Evolutionary conservation across 169 alveolate species (phyloP), one percentile per base, ranked within the genome.

Genomic region (Theileria equi): DNA sequence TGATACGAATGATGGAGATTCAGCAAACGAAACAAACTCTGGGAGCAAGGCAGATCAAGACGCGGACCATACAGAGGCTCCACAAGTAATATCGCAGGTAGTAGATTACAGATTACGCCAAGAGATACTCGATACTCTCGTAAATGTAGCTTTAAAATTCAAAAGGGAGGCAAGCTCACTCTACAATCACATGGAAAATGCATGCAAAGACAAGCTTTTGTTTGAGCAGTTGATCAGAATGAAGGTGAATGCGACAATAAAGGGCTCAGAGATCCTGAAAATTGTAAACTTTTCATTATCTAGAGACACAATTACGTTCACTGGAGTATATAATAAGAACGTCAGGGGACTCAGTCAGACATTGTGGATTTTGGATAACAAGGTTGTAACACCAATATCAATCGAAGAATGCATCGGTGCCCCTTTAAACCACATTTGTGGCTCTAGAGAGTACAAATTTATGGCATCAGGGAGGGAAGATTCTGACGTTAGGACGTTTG

Each of bases 401-500:
- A 58, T 65, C 29, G 82, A 71, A 31, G 73, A 71, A 17, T 57
- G 74, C 44, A 17, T 71, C 7, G 65, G 81, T 38, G 16, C 35
- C 13, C 76, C 76, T 8, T 29, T 71, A 41, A 40, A 36, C 35
- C 31, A 44, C 43, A 16, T 71, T 17, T 57, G 63, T 47, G 11
- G 49, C 7, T 66, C 61, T 0, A 16, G 28, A 49, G 28, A 40
- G 26, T 71, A 57, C 45, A 71, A 71, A 41, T 58, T 71, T 29
- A 57, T 71, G 65, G 76, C 72, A 52, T 63, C 69, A 34, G 77
- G 95, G 11, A 72, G 95, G 38, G 93, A 90, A 54, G 95, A 90
- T 61, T 57, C 79, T 28, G 93, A 90, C 61, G 95, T 90, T 4
- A 38, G 95, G 44, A 90, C 86, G 82, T 76, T 81, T 4, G 95